Evolutionary conservation across 805 yeast genomes (phyloP).

Genomic region (Candida adriatica): DNA sequence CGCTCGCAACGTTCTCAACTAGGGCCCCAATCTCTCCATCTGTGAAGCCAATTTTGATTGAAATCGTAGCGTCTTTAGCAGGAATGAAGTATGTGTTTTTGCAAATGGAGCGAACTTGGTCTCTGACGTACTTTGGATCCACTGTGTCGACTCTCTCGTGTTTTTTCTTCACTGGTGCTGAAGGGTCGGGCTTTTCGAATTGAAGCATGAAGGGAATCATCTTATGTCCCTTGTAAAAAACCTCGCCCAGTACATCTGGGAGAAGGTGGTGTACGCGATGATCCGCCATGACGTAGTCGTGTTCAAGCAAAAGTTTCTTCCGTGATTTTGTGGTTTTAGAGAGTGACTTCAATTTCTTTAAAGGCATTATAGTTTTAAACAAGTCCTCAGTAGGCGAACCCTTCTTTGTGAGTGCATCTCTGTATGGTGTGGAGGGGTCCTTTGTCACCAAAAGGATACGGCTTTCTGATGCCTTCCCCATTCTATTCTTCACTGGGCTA

Average conservation of each 20-base stretch:
- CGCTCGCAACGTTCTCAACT: constrained; percentile 45
- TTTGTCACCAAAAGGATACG: constrained; percentile 60
- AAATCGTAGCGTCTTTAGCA: constrained; percentile 52
- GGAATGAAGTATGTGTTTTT: constrained; percentile 60
- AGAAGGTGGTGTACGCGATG: constrained; percentile 56
- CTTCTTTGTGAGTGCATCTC: constrained; percentile 35
- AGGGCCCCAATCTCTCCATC: constrained; percentile 37
- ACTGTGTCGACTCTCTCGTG: constrained; percentile 49
- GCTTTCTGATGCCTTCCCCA: constrained; percentile 42
- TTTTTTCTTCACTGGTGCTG: constrained; percentile 23
- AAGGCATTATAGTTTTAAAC: constrained; percentile 14
- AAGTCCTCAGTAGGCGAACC: constrained; percentile 17
- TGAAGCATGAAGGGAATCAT: constrained; percentile 64
- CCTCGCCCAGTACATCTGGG: constrained; percentile 50
- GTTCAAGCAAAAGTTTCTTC: constrained; percentile 47
- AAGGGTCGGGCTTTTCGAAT: constrained; percentile 31
- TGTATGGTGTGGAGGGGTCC: constrained; percentile 59
- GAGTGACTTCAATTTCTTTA: constrained; percentile 47
- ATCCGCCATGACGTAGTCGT: constrained; percentile 65
- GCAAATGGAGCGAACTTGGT: constrained; percentile 59
- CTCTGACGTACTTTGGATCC: constrained; percentile 56
- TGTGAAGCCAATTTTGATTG: constrained; percentile 53
- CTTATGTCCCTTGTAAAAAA: constrained; percentile 56
- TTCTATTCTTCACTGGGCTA: constrained; percentile 43
- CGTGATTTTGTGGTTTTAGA: constrained; percentile 35